Evolutionary conservation across 2,329 filamentous ascomycete genomes (phyloP), one percentile per base, ranked within the genome.

Genomic region (Colletotrichum aenigma): DNA sequence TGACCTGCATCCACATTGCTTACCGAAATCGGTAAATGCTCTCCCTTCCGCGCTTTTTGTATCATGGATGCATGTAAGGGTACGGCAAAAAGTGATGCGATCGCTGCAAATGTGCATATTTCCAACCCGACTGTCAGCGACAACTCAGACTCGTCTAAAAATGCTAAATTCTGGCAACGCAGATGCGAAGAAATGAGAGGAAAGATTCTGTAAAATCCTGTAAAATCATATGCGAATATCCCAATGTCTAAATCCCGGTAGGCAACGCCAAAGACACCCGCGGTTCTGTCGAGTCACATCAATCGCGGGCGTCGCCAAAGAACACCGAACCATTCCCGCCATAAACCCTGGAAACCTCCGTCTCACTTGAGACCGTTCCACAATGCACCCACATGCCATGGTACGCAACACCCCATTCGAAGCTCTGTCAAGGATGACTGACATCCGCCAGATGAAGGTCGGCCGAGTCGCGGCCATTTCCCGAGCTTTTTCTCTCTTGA

Each of bases 361-460:
- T 68, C 52, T 48, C 52, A 70, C 67, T 52, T 62, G 67, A 62
- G 67, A 62, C 34, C 67, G 56, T 70, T 70, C 67, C 67, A 70
- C 67, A n/a, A 24, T 6, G 36, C 56, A 70, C 32, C 56, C 56
- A 52, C 67, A 28, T 52, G 26, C 36, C 56, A 38, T 62, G 67
- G 58, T 34, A 70, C 67, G 56, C 38, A 28, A 32, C 26, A 70
- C 56, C 36, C 58, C 58, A n/a, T 70, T 43, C 9, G 15, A 15
- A 55, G 36, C 26, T 62, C 67, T 26, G 60, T 52, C 36, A n/a
- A 60, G 21, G 36, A n/a, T 48, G 24, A 52, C 43, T 24, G 43
- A 52, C 21, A 24, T 7, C 30, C 32, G 48, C 48, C 30, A 56
- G 38, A 30, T 15, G 26, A 28, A 21, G 24, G 30, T 48, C 24